Base-by-base conservation (phyloP, 192 early-diverging fungal species). In the Coemansia sp. region DNA sequence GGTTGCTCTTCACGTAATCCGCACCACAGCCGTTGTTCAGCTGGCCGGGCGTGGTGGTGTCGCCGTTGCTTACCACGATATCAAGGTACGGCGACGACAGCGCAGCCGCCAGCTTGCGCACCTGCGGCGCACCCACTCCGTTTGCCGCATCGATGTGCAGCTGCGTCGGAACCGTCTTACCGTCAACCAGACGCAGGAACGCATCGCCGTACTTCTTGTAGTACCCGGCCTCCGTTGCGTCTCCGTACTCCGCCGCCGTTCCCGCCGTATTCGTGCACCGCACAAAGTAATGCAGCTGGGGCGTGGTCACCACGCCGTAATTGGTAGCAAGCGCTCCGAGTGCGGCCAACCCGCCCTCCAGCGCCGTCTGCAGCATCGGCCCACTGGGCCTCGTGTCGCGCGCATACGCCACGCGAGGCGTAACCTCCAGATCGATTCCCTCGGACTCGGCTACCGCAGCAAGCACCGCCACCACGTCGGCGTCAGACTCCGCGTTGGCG, bases 361-460 rank as follows among this genome's bases (percentile, higher is more conserved):
- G 78, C 43, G 94, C 88, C 4, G 76, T 77, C 49, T 94, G 92
- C 41, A 99, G 88, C 43, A 86, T 80, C 57, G 86, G 84, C 32
- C 98, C 93, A 74, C 90, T 93, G 48, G 98, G 96, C 65, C 95
- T 88, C 19, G 98, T 99, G 83, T 99, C 98, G 63, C 94, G 85
- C 54, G 86, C 98, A 78, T 94, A 87, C 62, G 95, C 89, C 5
- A 99, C 89, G 19, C 77, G 77, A 21, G 95, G 91, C 41, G 76
- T 75, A 47, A 87, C 75, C 6, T 84, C 72, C 60, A 88, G 47
- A 66, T 95, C 90, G 55, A 99, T 95, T 22, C 84, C 80, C 70
- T 93, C 86, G 48, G 74, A 67, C 40, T 64, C 64, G 22, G 87
- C 76, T 48, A 99, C 90, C 7, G 80, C 66, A 4, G 87, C 80